Conservation (phyloP, 352 stramenopile species). For the Globisporangium irregulare region DNA sequence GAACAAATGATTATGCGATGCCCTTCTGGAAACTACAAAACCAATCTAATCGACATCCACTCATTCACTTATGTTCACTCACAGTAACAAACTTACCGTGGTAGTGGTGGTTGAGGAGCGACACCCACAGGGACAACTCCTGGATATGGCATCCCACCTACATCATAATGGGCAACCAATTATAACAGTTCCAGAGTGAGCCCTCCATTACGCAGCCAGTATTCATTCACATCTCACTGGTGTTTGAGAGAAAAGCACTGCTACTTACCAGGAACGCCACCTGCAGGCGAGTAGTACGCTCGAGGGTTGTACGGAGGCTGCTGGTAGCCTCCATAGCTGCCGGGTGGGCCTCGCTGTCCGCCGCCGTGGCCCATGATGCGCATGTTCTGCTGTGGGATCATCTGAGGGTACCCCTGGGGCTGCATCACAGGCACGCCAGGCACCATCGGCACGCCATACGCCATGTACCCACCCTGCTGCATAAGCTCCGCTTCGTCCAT, state of each 20-base stretch:
- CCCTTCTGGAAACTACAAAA: not conserved
- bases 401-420: slow-evolving; percentile 53
- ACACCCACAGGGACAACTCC: slow-evolving; percentile 17
- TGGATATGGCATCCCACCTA: slow-evolving; percentile 32
- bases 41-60: not conserved
- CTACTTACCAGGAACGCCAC: slow-evolving; percentile 28
- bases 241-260: not conserved
- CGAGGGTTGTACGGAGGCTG: slow-evolving; percentile 53
- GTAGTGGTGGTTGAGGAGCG: slow-evolving; percentile 44
- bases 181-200: not conserved
- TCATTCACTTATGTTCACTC: no score
- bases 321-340: slow-evolving; percentile 49
- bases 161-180: not conserved
- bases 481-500: slow-evolving; percentile 50
- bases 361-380: slow-evolving; percentile 47
- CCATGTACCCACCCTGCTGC: slow-evolving; percentile 52
- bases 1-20: not conserved
- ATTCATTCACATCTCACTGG: not conserved
- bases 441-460: slow-evolving; percentile 64
- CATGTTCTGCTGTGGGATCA: slow-evolving; percentile 65
- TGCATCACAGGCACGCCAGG: slow-evolving; percentile 60
- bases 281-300: slow-evolving; percentile 46
- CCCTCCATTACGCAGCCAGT: not conserved
- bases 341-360: slow-evolving; percentile 24
- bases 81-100: slow-evolving; percentile 23